Evolutionary conservation across 495 filamentous ascomycete genomes (phyloP).

Genomic region (Glutinoglossum americanum): DNA sequence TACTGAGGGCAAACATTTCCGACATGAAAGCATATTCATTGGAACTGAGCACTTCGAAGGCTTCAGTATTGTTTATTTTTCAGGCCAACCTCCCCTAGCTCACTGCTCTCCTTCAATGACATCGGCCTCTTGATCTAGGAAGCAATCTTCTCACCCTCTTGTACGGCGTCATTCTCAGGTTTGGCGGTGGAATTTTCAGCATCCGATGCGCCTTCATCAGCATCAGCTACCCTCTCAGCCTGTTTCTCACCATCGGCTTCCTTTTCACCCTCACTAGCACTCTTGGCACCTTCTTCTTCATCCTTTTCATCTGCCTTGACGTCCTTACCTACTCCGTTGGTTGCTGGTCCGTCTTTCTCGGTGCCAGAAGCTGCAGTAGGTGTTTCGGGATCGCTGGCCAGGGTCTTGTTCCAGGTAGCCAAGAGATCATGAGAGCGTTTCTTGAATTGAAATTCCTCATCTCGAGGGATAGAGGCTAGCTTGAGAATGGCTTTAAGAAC

Average conservation of each 20-base stretch:
- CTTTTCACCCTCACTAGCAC: constrained; percentile 5
- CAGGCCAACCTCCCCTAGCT: neutral
- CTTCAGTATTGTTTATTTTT: neutral
- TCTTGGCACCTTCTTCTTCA: constrained; percentile 19
- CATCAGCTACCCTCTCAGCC: constrained; percentile 1
- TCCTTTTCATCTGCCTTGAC: constrained; percentile 15
- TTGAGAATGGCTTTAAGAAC: constrained; percentile 81
- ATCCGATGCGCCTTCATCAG: neutral
- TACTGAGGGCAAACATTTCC: neutral
- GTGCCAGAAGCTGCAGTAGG: constrained; percentile 20
- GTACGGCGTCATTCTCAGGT: constrained; percentile 6
- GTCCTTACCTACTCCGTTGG: constrained; percentile 13
- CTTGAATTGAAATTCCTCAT: constrained; percentile 72
- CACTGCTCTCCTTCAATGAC: neutral
- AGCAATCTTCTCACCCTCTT: constrained; percentile 8
- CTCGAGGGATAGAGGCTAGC: constrained; percentile 55
- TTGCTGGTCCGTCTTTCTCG: constrained; percentile 19
- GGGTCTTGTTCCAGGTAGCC: constrained; percentile 59
- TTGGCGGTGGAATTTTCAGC: constrained; percentile 3
- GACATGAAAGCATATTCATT: neutral
- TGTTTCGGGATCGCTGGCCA: constrained; percentile 29
- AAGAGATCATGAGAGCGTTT: constrained; percentile 49
- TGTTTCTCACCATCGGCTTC: constrained; percentile 23
- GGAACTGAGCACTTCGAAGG: neutral
- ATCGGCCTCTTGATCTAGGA: neutral